Base-by-base conservation (phyloP, 177 flowering plant genomes). In the Vitis hybrid region DNA sequence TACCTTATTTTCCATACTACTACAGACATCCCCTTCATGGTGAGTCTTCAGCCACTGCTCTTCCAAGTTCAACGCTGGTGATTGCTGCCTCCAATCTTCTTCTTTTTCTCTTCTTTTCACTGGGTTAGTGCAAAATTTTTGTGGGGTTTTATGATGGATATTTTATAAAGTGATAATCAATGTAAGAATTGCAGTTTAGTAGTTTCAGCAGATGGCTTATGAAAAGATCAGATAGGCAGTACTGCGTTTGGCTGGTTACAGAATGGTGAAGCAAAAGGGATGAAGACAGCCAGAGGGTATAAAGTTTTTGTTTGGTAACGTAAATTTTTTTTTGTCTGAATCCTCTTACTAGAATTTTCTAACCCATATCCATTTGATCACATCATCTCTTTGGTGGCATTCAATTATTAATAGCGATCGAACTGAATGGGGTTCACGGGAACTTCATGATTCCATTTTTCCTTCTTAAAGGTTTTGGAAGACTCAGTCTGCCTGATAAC, bases 1-100 rank as follows among this genome's bases (percentile, higher is more conserved):
- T 78, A 70, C 85, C 85, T 6, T 82, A 80, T 55, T 82, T 80
- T 56, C 85, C 85, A 0, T 82, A 40, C 78, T 82, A 82, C 70
- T 82, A 56, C 70, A 71, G 64, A 35, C 24, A 75, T 5, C 83
- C 83, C 63, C 80, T 48, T 67, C 82, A 72, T 17, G 58, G 58
- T 0, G 24, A 32, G 11, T 65, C 75, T 13, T 70, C 72, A 8
- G 61, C 71, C 6, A 3, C 67, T 18, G 15, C 55, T 27, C 67
- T 32, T 30, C 60, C 17, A 56, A 71, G 46, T 19, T 67, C 58
- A 10, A 64, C 61, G 30, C 55, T 66, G 56, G 21, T 67, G 52
- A 68, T 55, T 11, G 48, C 60, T 56, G 15, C 65, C 4, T 17
- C 70, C n/a, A 50, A 6, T 55, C 6, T 57, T 51, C 59, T 76